These are phyloP conservation scores for Peronospora farinosa DNA, from an alignment of 352 stramenopile genomes.

Conservation along the genomic window DNA sequence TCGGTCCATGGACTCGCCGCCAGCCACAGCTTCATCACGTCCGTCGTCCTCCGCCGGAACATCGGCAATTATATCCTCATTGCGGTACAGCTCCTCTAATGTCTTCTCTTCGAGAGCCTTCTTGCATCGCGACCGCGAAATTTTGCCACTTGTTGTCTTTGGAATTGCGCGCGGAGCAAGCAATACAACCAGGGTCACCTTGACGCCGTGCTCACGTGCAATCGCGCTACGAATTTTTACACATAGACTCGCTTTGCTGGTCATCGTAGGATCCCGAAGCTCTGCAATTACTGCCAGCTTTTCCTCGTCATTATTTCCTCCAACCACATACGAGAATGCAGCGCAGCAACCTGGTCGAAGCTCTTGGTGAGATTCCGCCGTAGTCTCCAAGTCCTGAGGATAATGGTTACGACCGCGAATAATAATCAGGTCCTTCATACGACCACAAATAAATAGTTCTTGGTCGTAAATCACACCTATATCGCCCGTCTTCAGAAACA, in stretches of 20 bases:
- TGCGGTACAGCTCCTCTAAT: slow-evolving; percentile 66
- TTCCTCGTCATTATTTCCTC: slow-evolving; percentile 46
- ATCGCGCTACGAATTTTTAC: slow-evolving; percentile 65
- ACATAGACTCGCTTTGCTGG: slow-evolving; percentile 70
- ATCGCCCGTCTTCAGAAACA: slow-evolving; percentile 94
- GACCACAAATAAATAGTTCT: slow-evolving; percentile 96
- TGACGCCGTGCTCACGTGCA: slow-evolving; percentile 76
- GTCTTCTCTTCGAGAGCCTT: slow-evolving; percentile 54
- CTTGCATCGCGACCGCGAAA: slow-evolving; percentile 88
- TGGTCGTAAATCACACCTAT: slow-evolving; percentile 94
- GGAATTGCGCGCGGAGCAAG: slow-evolving; percentile 89
- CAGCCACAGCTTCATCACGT: slow-evolving; percentile 27
- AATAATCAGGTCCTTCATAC: slow-evolving; percentile 99
- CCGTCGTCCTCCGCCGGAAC: slow-evolving; percentile 34
- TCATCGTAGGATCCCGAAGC: slow-evolving; percentile 56
- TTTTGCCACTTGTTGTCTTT: slow-evolving; percentile 99
- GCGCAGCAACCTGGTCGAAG: slow-evolving; percentile 92
- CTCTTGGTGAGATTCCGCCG: slow-evolving; percentile 74
- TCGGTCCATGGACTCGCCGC: slow-evolving; percentile 27
- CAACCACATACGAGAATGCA: slow-evolving; percentile 83
- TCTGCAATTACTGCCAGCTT: slow-evolving; percentile 71
- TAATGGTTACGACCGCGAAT: slow-evolving; percentile 99
- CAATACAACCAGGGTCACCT: slow-evolving; percentile 87
- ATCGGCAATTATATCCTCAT: slow-evolving; percentile 70
- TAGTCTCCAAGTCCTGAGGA: slow-evolving; percentile 97